Conservation (phyloP, 2,329 filamentous ascomycete genomes). For the Neospermospora avenae region DNA sequence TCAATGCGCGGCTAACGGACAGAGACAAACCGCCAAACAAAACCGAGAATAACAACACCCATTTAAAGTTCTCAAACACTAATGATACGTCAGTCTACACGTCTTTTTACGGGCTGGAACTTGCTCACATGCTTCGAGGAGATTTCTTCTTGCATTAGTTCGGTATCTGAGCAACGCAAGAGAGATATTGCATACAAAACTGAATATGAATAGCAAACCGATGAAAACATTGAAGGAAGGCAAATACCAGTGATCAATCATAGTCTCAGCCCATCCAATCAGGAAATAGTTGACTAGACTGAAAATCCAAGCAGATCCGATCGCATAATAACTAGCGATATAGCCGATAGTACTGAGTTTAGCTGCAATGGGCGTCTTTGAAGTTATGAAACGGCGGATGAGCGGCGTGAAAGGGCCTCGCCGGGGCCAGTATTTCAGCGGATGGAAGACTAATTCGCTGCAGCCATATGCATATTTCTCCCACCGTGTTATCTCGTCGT, state of each 20-base stretch:
- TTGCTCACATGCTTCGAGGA: no score
- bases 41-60: constrained; percentile 39
- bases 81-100: constrained; percentile 24
- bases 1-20: constrained; percentile 39
- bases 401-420: constrained; percentile 75
- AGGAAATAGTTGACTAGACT: constrained; percentile 68
- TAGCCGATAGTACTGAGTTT: constrained; percentile 75
- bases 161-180: constrained; percentile 13
- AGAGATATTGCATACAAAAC: constrained; percentile 18
- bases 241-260: constrained; percentile 64
- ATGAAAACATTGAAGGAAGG: constrained; percentile 63
- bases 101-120: neutral
- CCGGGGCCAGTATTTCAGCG: constrained; percentile 67
- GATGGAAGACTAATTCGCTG: constrained; percentile 78
- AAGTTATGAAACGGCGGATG: constrained; percentile 70
- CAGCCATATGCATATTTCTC: constrained; percentile 86
- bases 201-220: constrained; percentile 60
- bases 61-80: constrained; percentile 54
- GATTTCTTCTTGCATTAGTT: constrained; percentile 6
- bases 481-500: constrained; percentile 80
- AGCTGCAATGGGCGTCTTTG: constrained; percentile 69
- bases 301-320: constrained; percentile 70
- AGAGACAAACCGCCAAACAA: constrained; percentile 42
- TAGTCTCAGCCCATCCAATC: constrained; percentile 66
- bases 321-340: constrained; percentile 77